Evolutionary conservation across 257 asterid species (phyloP).

Genomic region (Lithospermum erythrorhizon): DNA sequence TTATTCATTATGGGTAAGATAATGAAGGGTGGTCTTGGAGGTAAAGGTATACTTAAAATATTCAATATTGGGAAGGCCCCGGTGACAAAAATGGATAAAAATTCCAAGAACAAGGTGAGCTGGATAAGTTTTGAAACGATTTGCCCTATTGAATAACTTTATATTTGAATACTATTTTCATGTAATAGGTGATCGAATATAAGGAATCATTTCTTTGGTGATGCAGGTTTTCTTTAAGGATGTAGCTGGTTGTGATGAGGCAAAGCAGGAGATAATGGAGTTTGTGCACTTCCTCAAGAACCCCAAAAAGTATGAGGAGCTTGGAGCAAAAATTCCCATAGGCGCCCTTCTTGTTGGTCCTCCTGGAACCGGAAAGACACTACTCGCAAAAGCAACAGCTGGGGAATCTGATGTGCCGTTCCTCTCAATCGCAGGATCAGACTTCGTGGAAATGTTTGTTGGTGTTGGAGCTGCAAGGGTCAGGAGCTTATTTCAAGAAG

Average conservation of each 20-base stretch:
- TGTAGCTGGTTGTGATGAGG: conserved; percentile 97
- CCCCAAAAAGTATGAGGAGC: conserved; percentile 71
- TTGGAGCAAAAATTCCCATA: conserved; percentile 87
- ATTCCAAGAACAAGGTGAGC: conserved; percentile 69
- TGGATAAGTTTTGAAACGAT: neutral
- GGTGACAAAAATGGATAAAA: conserved; percentile 64
- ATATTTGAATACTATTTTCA: neutral
- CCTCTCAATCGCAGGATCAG: conserved; percentile 78
- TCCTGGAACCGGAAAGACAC: conserved; percentile 95
- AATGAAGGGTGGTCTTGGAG: conserved; percentile 44
- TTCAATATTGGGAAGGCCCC: conserved; percentile 70
- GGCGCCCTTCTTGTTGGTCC: conserved; percentile 94
- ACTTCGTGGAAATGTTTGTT: conserved; percentile 80
- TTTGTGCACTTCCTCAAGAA: conserved; percentile 83
- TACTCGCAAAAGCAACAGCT: conserved; percentile 90
- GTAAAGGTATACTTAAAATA: conserved; percentile 61
- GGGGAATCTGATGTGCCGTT: conserved; percentile 91
- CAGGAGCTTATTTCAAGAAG: conserved; percentile 78
- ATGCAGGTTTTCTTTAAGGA: conserved; percentile 70
- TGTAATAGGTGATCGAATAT: neutral
- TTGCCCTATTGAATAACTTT: neutral
- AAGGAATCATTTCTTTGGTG: conserved; percentile 8
- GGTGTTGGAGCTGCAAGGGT: conserved; percentile 92
- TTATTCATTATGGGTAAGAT: conserved; percentile 34
- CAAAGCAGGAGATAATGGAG: conserved; percentile 95